phyloP scores from a whole-genome alignment of 805 yeast genomes.

The Tetrapisispora taiwanensis region DNA sequence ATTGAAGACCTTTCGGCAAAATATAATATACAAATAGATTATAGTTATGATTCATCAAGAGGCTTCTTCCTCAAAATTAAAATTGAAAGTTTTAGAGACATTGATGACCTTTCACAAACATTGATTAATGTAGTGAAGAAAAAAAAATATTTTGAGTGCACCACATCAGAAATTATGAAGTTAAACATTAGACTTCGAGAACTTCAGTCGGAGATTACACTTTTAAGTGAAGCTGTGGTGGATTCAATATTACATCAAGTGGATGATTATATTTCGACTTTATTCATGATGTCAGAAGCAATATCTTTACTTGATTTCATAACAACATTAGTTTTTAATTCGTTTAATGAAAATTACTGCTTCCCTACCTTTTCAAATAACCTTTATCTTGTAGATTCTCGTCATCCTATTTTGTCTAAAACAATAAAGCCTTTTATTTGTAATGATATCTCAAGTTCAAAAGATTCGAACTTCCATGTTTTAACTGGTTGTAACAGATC shows the following conservation, averaged over 20 bases:
- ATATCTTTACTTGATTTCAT: constrained; percentile 34
- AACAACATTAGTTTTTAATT: constrained; percentile 27
- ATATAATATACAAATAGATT: constrained; percentile 21
- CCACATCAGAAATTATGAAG: constrained; percentile 34
- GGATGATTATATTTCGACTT: constrained; percentile 24
- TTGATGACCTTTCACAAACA: constrained; percentile 22
- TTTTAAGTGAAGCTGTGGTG: constrained; percentile 34
- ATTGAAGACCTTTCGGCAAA: constrained; percentile 21
- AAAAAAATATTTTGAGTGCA: constrained; percentile 30
- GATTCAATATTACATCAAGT: constrained; percentile 25
- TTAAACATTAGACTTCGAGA: constrained; percentile 33
- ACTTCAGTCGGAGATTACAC: constrained; percentile 32
- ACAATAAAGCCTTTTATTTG: constrained; percentile 25
- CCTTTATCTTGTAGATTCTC: constrained; percentile 24
- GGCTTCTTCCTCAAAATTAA: constrained; percentile 33
- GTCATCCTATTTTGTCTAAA: constrained; percentile 37
- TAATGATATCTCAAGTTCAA: constrained; percentile 32
- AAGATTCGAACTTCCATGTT: constrained; percentile 35
- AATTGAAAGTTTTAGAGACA: constrained; percentile 1
- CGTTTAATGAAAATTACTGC: constrained; percentile 19
- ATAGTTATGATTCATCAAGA: constrained; percentile 28
- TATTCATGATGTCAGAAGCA: constrained; percentile 37
- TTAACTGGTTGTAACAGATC: constrained; percentile 55
- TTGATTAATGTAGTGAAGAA: constrained; percentile 29
- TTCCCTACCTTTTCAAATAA: constrained; percentile 32